These are phyloP conservation scores for Apophysomyces trapeziformis DNA, from an alignment of 371 early-diverging fungal species.

Conservation along the genomic window DNA sequence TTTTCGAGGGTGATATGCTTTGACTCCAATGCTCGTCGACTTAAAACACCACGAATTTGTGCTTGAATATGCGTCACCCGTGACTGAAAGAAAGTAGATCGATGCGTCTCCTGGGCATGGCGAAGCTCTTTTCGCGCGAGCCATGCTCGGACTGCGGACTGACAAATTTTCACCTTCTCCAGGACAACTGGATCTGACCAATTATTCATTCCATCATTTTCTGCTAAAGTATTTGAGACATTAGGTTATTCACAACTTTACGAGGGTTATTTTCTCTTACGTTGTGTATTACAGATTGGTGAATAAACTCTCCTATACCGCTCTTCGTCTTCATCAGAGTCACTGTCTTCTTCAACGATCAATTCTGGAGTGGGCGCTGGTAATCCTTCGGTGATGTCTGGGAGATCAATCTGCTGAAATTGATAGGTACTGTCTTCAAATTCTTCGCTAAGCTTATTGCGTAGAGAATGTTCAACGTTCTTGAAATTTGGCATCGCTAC, in stretches of 20 bases:
- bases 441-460: slow-evolving; percentile 63
- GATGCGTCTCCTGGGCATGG: slow-evolving; percentile 32
- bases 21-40: slow-evolving; percentile 45
- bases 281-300: slow-evolving; percentile 10
- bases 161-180: slow-evolving; percentile 51
- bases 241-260: neutral
- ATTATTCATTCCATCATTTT: slow-evolving; percentile 7
- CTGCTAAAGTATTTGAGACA: neutral
- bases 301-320: slow-evolving; percentile 10
- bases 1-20: slow-evolving; percentile 20
- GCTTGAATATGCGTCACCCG: slow-evolving; percentile 65
- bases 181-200: slow-evolving; percentile 36
- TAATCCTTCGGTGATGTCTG: neutral
- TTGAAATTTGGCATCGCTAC: slow-evolving; percentile 84
- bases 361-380: slow-evolving; percentile 45
- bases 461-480: slow-evolving; percentile 73
- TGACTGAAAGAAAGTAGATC: slow-evolving; percentile 25
- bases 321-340: slow-evolving; percentile 33
- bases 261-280: neutral
- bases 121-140: slow-evolving; percentile 58
- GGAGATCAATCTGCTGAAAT: slow-evolving; percentile 18
- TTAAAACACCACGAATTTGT: slow-evolving; percentile 61
- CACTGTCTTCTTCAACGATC: slow-evolving; percentile 49
- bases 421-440: slow-evolving; percentile 26
- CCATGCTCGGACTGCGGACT: slow-evolving; percentile 61